Evolutionary conservation across 805 yeast genomes (phyloP).

Genomic region (Saccharomycodes ludwigii): DNA sequence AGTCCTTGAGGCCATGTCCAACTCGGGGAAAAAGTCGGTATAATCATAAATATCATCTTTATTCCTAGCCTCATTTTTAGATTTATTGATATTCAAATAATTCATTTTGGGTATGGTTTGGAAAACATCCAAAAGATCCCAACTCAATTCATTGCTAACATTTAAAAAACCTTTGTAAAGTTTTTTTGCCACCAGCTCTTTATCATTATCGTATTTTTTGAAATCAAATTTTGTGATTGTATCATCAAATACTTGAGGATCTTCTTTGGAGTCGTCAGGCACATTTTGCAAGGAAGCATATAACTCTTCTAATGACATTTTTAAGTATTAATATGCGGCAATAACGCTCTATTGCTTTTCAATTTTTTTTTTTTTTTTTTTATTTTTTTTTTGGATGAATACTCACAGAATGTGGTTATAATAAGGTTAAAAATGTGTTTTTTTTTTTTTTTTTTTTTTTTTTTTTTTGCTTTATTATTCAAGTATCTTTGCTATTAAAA

Average conservation of each 20-base stretch:
- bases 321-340: neutral
- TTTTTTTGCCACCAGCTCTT: no score
- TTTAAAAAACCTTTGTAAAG: no score
- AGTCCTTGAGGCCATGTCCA: slow-evolving; percentile 37
- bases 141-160: slow-evolving; percentile 51
- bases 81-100: slow-evolving; percentile 13
- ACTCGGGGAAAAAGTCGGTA: slow-evolving; percentile 35
- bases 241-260: slow-evolving; percentile 31
- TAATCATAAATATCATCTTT: slow-evolving; percentile 18
- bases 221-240: slow-evolving; percentile 25
- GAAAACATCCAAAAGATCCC: slow-evolving; percentile 60
- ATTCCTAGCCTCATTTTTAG: slow-evolving; percentile 2
- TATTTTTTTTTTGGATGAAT: no score
- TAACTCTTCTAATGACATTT: neutral
- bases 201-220: slow-evolving; percentile 4
- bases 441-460: slow-evolving; percentile 1
- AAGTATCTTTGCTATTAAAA: slow-evolving; percentile 1
- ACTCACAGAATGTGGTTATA: neutral
- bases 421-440: neutral
- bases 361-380: neutral
- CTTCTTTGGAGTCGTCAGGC: slow-evolving; percentile 3
- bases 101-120: slow-evolving; percentile 40
- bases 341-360: neutral
- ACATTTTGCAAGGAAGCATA: slow-evolving; percentile 3
- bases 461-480: slow-evolving; percentile 2